phyloP scores from a whole-genome alignment of 176 grass and related monocot species.

The Oryza punctata region DNA sequence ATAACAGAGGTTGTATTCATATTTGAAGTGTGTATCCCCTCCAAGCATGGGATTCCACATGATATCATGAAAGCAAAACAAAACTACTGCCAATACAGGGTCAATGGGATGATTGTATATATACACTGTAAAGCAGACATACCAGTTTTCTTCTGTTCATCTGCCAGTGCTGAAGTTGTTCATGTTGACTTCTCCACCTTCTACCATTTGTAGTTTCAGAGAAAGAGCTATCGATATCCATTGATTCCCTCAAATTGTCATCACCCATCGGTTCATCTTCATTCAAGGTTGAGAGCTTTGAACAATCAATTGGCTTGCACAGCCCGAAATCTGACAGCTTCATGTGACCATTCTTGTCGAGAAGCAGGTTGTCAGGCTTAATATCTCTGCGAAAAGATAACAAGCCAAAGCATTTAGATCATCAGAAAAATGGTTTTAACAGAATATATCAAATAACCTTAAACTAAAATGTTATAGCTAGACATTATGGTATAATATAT shows the following conservation, averaged over 20 bases:
- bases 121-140: conserved; percentile 26
- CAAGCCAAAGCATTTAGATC: conserved; percentile 38
- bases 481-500: too few species aligned
- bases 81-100: conserved; percentile 6
- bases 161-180: conserved; percentile 98
- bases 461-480: conserved; percentile 12
- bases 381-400: conserved; percentile 79
- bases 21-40: background rate
- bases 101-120: background rate
- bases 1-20: background rate
- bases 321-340: conserved; percentile 97
- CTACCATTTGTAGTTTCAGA: conserved; percentile 72
- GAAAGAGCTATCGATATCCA: conserved; percentile 77
- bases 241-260: conserved; percentile 84
- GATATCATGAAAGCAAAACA: conserved; percentile 12
- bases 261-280: conserved; percentile 94
- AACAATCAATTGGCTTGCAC: conserved; percentile 96
- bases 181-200: conserved; percentile 86
- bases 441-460: conserved; percentile 4
- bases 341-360: conserved; percentile 98
- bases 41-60: background rate
- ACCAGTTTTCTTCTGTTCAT: conserved; percentile 95
- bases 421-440: conserved; percentile 30
- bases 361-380: conserved; percentile 94
- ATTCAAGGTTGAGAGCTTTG: conserved; percentile 85